phyloP scores from a whole-genome alignment of 2,329 filamentous ascomycete genomes.

The Ophiostoma sp. region DNA sequence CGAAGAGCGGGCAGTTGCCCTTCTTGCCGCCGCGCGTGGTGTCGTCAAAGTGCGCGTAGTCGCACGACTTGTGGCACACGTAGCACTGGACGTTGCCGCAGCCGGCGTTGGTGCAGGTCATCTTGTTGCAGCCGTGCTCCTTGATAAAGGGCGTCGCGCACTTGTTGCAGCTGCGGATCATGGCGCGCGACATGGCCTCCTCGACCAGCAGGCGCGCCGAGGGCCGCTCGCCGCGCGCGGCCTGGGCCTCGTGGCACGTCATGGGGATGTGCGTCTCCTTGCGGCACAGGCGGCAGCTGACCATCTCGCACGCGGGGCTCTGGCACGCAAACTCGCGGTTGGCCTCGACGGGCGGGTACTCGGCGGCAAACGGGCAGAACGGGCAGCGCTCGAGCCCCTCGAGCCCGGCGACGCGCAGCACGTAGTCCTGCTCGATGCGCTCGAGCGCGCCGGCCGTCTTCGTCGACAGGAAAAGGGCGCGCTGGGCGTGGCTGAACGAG shows the following conservation, averaged over 20 bases:
- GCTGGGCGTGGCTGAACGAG: slow-evolving; percentile 42
- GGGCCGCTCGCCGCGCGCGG: slow-evolving; percentile 50
- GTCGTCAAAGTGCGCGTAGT: slow-evolving; percentile 68
- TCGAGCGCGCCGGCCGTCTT: slow-evolving; percentile 59
- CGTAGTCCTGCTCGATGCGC: slow-evolving; percentile 64
- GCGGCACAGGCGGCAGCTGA: slow-evolving; percentile 65
- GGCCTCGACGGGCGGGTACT: slow-evolving; percentile 60
- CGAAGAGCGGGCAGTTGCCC: slow-evolving; percentile 63
- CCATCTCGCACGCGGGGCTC: slow-evolving; percentile 57
- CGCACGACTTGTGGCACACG: slow-evolving; percentile 61
- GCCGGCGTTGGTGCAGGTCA: slow-evolving; percentile 58
- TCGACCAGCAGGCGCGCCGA: slow-evolving; percentile 64
- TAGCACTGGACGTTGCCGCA: slow-evolving; percentile 59
- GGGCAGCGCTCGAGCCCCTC: slow-evolving; percentile 71
- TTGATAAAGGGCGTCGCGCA: slow-evolving; percentile 74
- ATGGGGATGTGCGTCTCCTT: slow-evolving; percentile 65
- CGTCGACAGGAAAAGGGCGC: slow-evolving; percentile 52
- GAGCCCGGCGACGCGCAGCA: slow-evolving; percentile 63
- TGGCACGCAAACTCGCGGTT: slow-evolving; percentile 71
- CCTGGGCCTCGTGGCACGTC: slow-evolving; percentile 62
- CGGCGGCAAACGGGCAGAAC: slow-evolving; percentile 75
- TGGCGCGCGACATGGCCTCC: slow-evolving; percentile 75
- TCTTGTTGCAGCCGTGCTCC: slow-evolving; percentile 75
- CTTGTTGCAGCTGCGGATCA: slow-evolving; percentile 71
- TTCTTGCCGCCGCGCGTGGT: slow-evolving; percentile 40